These are phyloP conservation scores for Wallacemonas sp. DNA, from an alignment of 208 protist species.

Conservation along the genomic window DNA sequence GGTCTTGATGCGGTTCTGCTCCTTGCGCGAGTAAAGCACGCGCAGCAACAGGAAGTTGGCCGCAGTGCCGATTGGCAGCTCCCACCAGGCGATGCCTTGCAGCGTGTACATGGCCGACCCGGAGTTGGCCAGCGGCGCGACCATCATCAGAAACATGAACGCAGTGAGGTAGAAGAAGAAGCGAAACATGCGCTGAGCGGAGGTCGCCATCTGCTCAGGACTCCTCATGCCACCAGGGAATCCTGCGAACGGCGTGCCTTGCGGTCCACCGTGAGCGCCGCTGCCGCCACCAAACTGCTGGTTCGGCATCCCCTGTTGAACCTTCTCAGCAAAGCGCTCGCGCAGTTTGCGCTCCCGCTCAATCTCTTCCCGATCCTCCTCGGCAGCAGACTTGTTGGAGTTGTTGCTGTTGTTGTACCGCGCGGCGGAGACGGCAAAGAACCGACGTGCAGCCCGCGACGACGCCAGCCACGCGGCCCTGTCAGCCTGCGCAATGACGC, in stretches of 20 bases:
- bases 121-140: conserved; percentile 47
- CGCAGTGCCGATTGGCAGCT: conserved; percentile 60
- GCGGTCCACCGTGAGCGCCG: conserved; percentile 1
- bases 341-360: conserved; percentile 77
- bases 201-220: conserved; percentile 4
- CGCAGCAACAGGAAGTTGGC: conserved; percentile 73
- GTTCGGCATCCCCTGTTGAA: conserved; percentile 55
- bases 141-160: conserved; percentile 46
- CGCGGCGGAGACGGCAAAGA: not conserved
- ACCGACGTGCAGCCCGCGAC: conserved; percentile 2
- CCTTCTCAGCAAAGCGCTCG: conserved; percentile 77
- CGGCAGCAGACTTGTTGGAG: conserved; percentile 35
- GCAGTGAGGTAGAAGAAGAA: conserved; percentile 66
- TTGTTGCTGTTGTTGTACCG: conserved; percentile 10
- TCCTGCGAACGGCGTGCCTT: conserved; percentile 5
- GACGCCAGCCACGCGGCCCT: not conserved
- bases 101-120: conserved; percentile 65
- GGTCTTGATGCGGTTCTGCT: conserved; percentile 70
- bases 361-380: conserved; percentile 82
- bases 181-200: conserved; percentile 34
- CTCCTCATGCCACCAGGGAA: conserved; percentile 17
- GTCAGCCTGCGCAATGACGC: not conserved
- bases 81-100: conserved; percentile 77
- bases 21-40: conserved; percentile 51
- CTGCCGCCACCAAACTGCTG: conserved; percentile 10